Evolutionary conservation across 768 basidiomycete genomes (phyloP), one percentile per base, ranked within the genome.

Genomic region (Tylopilus sp.): DNA sequence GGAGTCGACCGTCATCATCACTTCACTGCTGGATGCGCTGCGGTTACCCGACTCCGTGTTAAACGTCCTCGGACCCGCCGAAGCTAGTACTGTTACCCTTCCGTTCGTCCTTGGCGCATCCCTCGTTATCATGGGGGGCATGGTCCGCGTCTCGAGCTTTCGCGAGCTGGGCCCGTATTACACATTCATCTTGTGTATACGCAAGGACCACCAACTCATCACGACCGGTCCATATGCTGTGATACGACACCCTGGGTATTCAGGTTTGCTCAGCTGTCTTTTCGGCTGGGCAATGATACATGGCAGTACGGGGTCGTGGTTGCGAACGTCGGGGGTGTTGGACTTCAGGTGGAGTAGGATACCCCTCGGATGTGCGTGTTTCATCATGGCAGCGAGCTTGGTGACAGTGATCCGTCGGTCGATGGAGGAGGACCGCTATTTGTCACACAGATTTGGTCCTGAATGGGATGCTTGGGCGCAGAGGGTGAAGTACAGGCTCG

Each of bases 161-260:
- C 53, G 41, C 14, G 31, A 40, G 6, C 63, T 68, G 14, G 68
- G 68, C 2, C 45, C 38, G 1, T 41, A 50, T 24, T 70, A 59
- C 24, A 70, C 61, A 1, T 57, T 59, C 21, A 36, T 56, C 11
- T 56, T 60, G 16, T 57, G 59, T 29, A n/a, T 67, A 12, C 52
- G 56, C 24, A 55, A 56, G 21, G 56, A 59, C 0, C 66, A 62
- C 47, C 57, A 31, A 25, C 56, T 72, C 21, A 40, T 71, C 16
- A 70, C 64, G n/a, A 48, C 28, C 1, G 68, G 66, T 2, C 64
- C 63, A 1, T 72, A 71, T 28, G n/a, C 55, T 1, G 25, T 61
- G 22, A 58, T 71, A 5, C 64, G 69, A 2, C 71, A 72, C 26
- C 68, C 69, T 1, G 57, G 58, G n/a, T 72, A 71, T 31, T 34